A percentile compares a stretch with the other conserved stretches of the same genome.
Evolutionary conservation across 805 yeast genomes (phyloP).

Genomic region (Candida arabinofermentans): DNA sequence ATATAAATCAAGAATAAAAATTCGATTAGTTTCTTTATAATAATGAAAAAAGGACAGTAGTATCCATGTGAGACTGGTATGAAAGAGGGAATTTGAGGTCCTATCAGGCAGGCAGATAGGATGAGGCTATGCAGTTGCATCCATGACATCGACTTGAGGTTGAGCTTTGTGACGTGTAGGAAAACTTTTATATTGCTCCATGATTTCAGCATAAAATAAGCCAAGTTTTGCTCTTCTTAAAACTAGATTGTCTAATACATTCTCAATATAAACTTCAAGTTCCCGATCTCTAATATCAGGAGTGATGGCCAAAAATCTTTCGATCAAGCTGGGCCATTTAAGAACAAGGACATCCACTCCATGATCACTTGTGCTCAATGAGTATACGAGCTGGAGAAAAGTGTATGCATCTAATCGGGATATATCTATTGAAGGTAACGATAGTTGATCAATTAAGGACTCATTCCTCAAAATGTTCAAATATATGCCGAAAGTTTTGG

Average conservation of each 20-base stretch:
- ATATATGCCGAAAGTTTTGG: constrained; percentile 21
- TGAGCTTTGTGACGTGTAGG: not conserved
- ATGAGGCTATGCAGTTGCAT: constrained; percentile 13
- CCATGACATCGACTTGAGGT: constrained; percentile 20
- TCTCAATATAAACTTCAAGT: not conserved
- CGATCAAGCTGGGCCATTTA: not conserved
- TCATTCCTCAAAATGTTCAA: constrained; percentile 21
- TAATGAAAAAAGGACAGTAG: too few species aligned
- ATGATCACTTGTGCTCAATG: constrained; percentile 12
- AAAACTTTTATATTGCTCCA: not conserved
- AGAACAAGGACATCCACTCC: not conserved
- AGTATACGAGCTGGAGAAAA: not conserved
- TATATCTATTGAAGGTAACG: constrained; percentile 16
- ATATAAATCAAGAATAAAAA: too few species aligned
- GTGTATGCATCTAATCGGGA: constrained; percentile 14
- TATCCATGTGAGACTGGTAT: too few species aligned
- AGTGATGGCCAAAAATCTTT: not conserved
- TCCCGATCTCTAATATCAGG: not conserved
- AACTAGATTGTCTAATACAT: not conserved
- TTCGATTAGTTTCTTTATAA: too few species aligned
- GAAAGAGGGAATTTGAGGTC: too few species aligned
- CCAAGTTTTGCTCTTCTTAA: not conserved
- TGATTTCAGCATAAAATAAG: not conserved
- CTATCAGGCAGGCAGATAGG: too few species aligned
- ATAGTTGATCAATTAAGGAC: constrained; percentile 16